Evolutionary conservation across 2,329 filamentous ascomycete species (phyloP), one percentile per base, ranked within the genome.

Genomic region (Colletotrichum sidae): DNA sequence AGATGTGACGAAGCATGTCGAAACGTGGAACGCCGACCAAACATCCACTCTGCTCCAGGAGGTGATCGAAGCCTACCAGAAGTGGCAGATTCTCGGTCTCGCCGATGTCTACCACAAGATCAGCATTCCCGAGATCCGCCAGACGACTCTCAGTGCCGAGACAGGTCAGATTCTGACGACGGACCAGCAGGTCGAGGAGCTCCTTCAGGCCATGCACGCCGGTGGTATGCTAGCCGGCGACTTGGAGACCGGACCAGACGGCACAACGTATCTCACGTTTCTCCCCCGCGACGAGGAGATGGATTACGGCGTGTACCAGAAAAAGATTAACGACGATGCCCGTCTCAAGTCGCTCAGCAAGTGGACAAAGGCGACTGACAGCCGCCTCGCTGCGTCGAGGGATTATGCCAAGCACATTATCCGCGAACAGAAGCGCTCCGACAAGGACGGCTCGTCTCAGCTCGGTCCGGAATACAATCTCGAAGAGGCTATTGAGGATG

Each of bases 31-130:
- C 42, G 83, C 86, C 70, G 94, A 98, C 71, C 87, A 87, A 51
- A 98, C 96, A 72, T 76, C 80, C 4, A 87, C 89, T 4, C 85
- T 98, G 12, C 83, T 97, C 11, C 79, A 82, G 5, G 88, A 93
- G 74, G 89, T 95, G 10, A 76, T 91, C 44, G 80, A 85, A 17
- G 88, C 91, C 9, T 92, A 94, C 73, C 88, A 92, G 70, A 88
- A 89, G 71, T 93, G 91, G 80, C 89, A 92, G 65, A 87, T 98
- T 62, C 82, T 90, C 39, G 88, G 88, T 65, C 83, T 98, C 34
- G 88, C 90, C 49, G 85, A 87, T 56, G 89, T 92, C 4, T 97
- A 95, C 74, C 80, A 79, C 57, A 86, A 86, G 67, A 79, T 90
- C 39, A 83, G 85, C 13, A 80, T 90, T 38, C 70, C 81, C 15